Evolutionary conservation across 1,139 yeast genomes (phyloP).

Genomic region (Diutina ranongensis): DNA sequence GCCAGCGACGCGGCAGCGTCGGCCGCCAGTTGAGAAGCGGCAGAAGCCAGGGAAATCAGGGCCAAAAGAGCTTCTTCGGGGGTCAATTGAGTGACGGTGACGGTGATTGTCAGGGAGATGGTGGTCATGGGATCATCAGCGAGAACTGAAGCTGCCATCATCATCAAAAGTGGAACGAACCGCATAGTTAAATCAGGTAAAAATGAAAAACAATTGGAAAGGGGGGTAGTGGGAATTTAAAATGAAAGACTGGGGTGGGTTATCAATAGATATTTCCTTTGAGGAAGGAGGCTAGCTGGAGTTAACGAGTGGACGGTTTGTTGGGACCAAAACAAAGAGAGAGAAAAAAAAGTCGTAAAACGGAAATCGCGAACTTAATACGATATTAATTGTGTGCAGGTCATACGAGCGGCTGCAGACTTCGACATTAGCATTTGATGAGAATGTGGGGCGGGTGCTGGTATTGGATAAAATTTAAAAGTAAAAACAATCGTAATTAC

Average conservation of each 20-base stretch:
- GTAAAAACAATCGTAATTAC: not conserved
- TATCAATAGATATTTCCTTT: not conserved
- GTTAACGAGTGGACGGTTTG: not conserved
- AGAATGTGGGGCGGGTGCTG: not conserved
- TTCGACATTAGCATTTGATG: not conserved
- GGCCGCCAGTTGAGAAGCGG: not conserved
- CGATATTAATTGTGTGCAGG: not conserved
- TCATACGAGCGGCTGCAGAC: not conserved
- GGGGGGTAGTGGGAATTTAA: not conserved
- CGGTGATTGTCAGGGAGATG: conserved; percentile 2
- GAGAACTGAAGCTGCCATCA: not conserved
- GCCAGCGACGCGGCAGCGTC: conserved; percentile 1
- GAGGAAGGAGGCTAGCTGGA: not conserved
- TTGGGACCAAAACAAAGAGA: not conserved
- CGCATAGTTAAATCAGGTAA: not conserved
- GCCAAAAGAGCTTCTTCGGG: conserved; percentile 4
- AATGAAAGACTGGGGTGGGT: conserved; percentile 6
- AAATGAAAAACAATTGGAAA: no score
- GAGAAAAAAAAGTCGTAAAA: not conserved
- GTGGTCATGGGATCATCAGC: conserved; percentile 2
- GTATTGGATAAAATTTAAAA: not conserved
- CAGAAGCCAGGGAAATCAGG: conserved; percentile 1
- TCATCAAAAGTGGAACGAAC: not conserved
- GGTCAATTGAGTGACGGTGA: conserved; percentile 5
- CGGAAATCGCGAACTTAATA: not conserved